Evolutionary conservation across 768 basidiomycete genomes (phyloP).

Genomic region (Dioszegia hungarica): DNA sequence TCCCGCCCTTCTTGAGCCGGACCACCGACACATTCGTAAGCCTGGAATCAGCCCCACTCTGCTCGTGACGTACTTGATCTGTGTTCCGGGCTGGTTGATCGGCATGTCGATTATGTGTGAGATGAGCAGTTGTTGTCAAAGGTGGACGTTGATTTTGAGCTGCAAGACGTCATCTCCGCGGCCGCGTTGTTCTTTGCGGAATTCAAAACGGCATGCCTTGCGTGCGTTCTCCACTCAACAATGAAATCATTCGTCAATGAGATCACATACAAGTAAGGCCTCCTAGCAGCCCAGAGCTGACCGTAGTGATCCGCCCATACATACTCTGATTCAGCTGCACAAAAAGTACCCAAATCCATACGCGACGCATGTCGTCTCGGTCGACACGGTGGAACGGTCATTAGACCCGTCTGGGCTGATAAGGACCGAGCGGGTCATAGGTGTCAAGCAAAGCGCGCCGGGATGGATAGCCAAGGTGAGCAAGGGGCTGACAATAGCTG

Average conservation of each 20-base stretch:
- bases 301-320: constrained; percentile 76
- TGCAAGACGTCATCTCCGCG: too few relatives aligned
- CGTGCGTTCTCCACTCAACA: too few relatives aligned
- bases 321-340: constrained; percentile 89
- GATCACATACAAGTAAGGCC: constrained; percentile 32
- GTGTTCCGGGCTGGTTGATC: constrained; percentile 43
- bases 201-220: too few relatives aligned
- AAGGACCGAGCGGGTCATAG: constrained; percentile 79
- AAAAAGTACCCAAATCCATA: constrained; percentile 88
- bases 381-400: constrained; percentile 65
- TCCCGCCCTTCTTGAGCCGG: constrained; percentile 91
- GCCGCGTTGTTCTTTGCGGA: too few relatives aligned
- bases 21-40: constrained; percentile 97
- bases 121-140: not conserved
- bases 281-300: not conserved
- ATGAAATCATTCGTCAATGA: constrained; percentile 39
- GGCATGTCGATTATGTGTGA: constrained; percentile 15
- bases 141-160: not conserved
- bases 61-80: constrained; percentile 40
- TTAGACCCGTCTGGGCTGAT: constrained; percentile 79
- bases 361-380: constrained; percentile 43
- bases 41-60: constrained; percentile 53
- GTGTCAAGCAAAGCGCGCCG: constrained; percentile 88
- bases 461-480: constrained; percentile 84
- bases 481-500: not conserved